Percentiles rank a stretch among this genome's conserved stretches.
Evolutionary conservation across 805 yeast genomes (phyloP).

Genomic region (Peterozyma toletana): DNA sequence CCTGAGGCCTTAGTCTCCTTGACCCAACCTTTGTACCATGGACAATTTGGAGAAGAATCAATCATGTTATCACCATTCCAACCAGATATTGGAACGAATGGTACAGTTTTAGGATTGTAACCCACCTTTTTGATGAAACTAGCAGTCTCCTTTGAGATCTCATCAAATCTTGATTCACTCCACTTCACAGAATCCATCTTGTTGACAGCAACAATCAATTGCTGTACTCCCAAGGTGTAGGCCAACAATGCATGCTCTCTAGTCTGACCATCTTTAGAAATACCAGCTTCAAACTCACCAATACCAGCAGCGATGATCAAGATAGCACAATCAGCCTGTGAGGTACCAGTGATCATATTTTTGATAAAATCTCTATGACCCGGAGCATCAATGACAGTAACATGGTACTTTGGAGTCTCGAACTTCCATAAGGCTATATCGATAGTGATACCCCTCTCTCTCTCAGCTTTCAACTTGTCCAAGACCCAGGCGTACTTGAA

Average conservation of each 20-base stretch:
- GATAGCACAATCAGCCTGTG: slow-evolving; percentile 90
- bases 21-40: slow-evolving; percentile 86
- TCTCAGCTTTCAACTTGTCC: slow-evolving; percentile 93
- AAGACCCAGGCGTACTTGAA: slow-evolving; percentile 98
- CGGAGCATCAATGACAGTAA: slow-evolving; percentile 92
- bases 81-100: slow-evolving; percentile 89
- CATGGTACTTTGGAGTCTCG: slow-evolving; percentile 85
- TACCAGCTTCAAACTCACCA: slow-evolving; percentile 95
- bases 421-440: slow-evolving; percentile 90
- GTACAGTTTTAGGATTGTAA: slow-evolving; percentile 73
- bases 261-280: slow-evolving; percentile 92
- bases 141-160: slow-evolving; percentile 68
- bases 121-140: slow-evolving; percentile 83
- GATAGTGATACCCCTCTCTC: slow-evolving; percentile 96
- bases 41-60: slow-evolving; percentile 73
- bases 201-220: slow-evolving; percentile 85
- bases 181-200: slow-evolving; percentile 93
- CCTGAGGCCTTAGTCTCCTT: slow-evolving; percentile 75
- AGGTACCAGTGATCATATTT: slow-evolving; percentile 93
- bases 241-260: slow-evolving; percentile 92
- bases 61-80: slow-evolving; percentile 94
- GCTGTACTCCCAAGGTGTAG: slow-evolving; percentile 82
- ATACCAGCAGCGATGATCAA: slow-evolving; percentile 87
- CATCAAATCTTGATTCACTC: slow-evolving; percentile 75
- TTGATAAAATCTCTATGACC: slow-evolving; percentile 96